A percentile compares a stretch with the other conserved stretches of the same genome.
These are phyloP conservation scores for Phialocephala subalpina DNA, from an alignment of 2,329 filamentous ascomycete genomes.

Conservation along the genomic window DNA sequence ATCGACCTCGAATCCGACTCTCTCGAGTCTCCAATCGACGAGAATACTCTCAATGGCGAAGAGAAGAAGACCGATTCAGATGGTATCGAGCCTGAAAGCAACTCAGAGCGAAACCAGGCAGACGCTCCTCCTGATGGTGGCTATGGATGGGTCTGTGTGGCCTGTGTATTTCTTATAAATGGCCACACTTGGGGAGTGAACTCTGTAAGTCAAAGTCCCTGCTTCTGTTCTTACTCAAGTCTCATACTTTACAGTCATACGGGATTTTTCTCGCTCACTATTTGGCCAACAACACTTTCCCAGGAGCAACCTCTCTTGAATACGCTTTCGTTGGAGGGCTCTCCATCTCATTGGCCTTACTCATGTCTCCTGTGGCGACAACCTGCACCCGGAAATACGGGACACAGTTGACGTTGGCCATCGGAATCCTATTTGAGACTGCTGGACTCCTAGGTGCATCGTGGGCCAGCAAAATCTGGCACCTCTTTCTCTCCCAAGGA, in stretches of 20 bases:
- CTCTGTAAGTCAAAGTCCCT: slow-evolving; percentile 34
- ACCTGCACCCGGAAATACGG: slow-evolving; percentile 62
- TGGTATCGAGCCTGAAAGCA: slow-evolving; percentile 17
- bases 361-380: slow-evolving; percentile 67
- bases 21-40: not conserved
- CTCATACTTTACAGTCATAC: slow-evolving; percentile 56
- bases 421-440: slow-evolving; percentile 71
- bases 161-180: slow-evolving; percentile 52
- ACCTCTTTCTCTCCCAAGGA: slow-evolving; percentile 79
- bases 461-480: slow-evolving; percentile 75
- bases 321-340: slow-evolving; percentile 83
- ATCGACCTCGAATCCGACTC: slow-evolving; percentile 1
- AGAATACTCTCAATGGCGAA: slow-evolving; percentile 17
- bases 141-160: slow-evolving; percentile 64
- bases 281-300: slow-evolving; percentile 67
- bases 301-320: slow-evolving; percentile 67
- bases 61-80: slow-evolving; percentile 29
- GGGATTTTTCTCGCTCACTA: slow-evolving; percentile 83
- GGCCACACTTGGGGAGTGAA: slow-evolving; percentile 55
- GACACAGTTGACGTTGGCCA: slow-evolving; percentile 68
- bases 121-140: slow-evolving; percentile 61
- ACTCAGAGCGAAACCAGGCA: slow-evolving; percentile 12
- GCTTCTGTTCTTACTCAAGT: slow-evolving; percentile 5
- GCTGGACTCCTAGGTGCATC: slow-evolving; percentile 73
- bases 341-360: slow-evolving; percentile 69